Conservation (phyloP, 2,329 filamentous ascomycete species). For the Aspergillus tamarii region DNA sequence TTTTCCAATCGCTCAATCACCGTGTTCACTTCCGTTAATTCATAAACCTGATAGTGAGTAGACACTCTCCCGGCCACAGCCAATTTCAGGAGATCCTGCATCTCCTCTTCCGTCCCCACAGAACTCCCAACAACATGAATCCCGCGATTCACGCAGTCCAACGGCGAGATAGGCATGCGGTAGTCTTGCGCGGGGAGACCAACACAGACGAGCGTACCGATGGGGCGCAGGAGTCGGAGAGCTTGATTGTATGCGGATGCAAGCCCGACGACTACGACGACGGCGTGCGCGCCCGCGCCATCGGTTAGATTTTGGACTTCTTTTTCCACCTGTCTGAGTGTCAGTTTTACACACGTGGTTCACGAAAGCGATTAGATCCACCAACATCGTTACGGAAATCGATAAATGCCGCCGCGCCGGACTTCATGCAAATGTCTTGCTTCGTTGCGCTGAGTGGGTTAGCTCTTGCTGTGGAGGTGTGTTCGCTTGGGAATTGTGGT, state of each 20-base stretch:
- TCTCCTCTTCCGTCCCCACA: conserved; percentile 41
- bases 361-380: neutral
- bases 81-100: conserved; percentile 44
- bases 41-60: conserved; percentile 27
- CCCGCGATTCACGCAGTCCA: conserved; percentile 43
- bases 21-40: conserved; percentile 28
- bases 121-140: conserved; percentile 38
- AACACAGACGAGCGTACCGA: conserved; percentile 46
- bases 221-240: conserved; percentile 38
- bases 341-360: neutral
- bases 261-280: conserved; percentile 44
- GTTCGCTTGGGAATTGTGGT: neutral
- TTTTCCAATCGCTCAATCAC: conserved; percentile 27
- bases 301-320: conserved; percentile 32
- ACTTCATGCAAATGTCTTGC: conserved; percentile 19
- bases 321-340: neutral
- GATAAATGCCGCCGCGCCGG: conserved; percentile 25
- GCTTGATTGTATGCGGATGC: conserved; percentile 43
- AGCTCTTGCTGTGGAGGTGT: neutral
- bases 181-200: conserved; percentile 41
- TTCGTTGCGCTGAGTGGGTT: conserved; percentile 17
- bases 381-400: conserved; percentile 30
- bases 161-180: conserved; percentile 46
- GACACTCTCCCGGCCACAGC: conserved; percentile 38
- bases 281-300: conserved; percentile 43